These are phyloP conservation scores for Phytopythium kandeliae DNA, from an alignment of 352 stramenopile genomes.

Conservation along the genomic window DNA sequence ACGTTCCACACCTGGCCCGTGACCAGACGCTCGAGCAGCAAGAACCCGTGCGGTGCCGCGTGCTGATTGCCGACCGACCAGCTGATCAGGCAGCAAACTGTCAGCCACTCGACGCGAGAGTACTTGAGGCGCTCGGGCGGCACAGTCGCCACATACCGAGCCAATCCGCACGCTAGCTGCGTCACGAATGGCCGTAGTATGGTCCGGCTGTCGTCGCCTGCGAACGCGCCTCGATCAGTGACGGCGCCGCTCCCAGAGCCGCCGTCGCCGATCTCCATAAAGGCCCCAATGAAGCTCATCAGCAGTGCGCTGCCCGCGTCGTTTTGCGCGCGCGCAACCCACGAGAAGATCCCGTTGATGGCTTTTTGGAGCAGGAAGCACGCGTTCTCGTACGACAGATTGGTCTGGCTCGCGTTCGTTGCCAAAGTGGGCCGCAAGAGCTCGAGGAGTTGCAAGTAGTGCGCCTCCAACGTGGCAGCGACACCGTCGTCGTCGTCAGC, in stretches of 20 bases:
- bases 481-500: constrained; percentile 40
- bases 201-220: constrained; percentile 35
- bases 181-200: constrained; percentile 58
- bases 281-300: constrained; percentile 30
- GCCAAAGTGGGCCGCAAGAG: constrained; percentile 38
- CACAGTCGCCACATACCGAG: constrained; percentile 27
- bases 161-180: constrained; percentile 48
- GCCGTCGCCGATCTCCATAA: constrained; percentile 32
- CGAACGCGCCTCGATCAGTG: constrained; percentile 13
- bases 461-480: constrained; percentile 33
- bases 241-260: background rate
- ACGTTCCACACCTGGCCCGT: constrained; percentile 44
- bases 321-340: constrained; percentile 33
- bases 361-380: constrained; percentile 57
- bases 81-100: constrained; percentile 53
- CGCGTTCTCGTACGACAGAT: constrained; percentile 57
- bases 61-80: constrained; percentile 39
- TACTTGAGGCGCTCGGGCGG: constrained; percentile 25
- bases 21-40: constrained; percentile 58
- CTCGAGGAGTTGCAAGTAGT: constrained; percentile 44
- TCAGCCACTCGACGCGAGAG: constrained; percentile 51
- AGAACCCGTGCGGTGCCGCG: constrained; percentile 51
- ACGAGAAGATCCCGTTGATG: constrained; percentile 48
- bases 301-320: constrained; percentile 28
- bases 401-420: constrained; percentile 22